These are phyloP conservation scores for Fusarium sulawesiense DNA, from an alignment of 2,329 filamentous ascomycete species.

Conservation along the genomic window DNA sequence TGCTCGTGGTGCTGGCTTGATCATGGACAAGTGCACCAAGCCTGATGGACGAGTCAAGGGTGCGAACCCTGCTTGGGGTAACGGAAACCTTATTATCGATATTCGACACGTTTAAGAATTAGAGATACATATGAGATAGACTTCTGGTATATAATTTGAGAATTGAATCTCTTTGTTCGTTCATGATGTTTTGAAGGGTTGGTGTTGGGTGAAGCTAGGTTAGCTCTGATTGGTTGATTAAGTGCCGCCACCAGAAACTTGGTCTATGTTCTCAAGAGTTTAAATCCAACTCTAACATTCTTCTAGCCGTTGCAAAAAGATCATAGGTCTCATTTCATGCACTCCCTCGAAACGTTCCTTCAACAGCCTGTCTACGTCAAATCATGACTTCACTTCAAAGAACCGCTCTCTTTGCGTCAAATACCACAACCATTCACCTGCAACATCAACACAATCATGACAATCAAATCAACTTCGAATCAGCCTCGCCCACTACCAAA, in stretches of 20 bases:
- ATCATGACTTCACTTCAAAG: no score
- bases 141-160: not conserved
- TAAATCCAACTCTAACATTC: no score
- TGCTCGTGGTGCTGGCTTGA: slow-evolving; percentile 15
- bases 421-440: not conserved
- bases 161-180: fast-evolving
- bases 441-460: not conserved
- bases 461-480: not conserved
- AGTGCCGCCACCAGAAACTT: not conserved
- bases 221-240: not conserved
- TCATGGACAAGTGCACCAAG: slow-evolving; percentile 11
- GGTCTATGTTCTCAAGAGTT: no score
- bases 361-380: no score
- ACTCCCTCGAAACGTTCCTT: no score
- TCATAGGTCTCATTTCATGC: no score
- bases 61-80: slow-evolving; percentile 22
- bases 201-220: fast-evolving
- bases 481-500: not conserved
- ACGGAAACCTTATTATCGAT: slow-evolving; percentile 18
- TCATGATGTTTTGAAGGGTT: fast-evolving
- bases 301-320: no score
- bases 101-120: slow-evolving; percentile 1
- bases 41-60: not conserved
- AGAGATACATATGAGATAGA: not conserved
- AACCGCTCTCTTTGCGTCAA: no score